phyloP scores from a whole-genome alignment of 2,329 filamentous ascomycete species.

The Emmonsiellopsis sp. region DNA sequence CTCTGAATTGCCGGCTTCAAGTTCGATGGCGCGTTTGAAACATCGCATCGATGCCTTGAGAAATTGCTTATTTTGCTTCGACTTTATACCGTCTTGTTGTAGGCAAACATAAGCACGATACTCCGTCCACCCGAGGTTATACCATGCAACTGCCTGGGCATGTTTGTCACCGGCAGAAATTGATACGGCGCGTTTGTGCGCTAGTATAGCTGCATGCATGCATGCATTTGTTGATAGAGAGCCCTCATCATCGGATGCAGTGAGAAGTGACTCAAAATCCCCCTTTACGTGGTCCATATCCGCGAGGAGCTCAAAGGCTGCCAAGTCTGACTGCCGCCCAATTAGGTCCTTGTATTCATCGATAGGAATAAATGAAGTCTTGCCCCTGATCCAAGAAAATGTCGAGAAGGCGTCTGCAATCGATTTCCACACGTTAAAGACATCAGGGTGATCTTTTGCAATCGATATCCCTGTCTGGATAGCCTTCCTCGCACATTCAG shows the following conservation, averaged over 20 bases:
- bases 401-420: conserved; percentile 80
- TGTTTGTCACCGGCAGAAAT: conserved; percentile 64
- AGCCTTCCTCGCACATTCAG: conserved; percentile 58
- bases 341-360: conserved; percentile 50
- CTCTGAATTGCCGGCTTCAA: conserved; percentile 86
- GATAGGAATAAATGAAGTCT: conserved; percentile 53
- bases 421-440: conserved; percentile 94
- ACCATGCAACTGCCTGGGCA: conserved; percentile 91
- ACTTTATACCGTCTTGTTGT: conserved; percentile 39
- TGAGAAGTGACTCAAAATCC: conserved; percentile 25
- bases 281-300: conserved; percentile 58
- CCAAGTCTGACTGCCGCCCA: conserved; percentile 36
- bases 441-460: conserved; percentile 50
- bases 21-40: conserved; percentile 92
- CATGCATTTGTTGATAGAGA: conserved; percentile 40
- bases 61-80: conserved; percentile 48
- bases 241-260: conserved; percentile 19
- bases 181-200: conserved; percentile 77
- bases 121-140: conserved; percentile 93
- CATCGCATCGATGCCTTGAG: conserved; percentile 74
- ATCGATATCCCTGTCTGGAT: conserved; percentile 59
- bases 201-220: conserved; percentile 65
- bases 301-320: conserved; percentile 52
- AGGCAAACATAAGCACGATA: conserved; percentile 67
- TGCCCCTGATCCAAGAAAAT: conserved; percentile 68